phyloP scores from a whole-genome alignment of 106 monocot species.

The Posidonia australis region DNA sequence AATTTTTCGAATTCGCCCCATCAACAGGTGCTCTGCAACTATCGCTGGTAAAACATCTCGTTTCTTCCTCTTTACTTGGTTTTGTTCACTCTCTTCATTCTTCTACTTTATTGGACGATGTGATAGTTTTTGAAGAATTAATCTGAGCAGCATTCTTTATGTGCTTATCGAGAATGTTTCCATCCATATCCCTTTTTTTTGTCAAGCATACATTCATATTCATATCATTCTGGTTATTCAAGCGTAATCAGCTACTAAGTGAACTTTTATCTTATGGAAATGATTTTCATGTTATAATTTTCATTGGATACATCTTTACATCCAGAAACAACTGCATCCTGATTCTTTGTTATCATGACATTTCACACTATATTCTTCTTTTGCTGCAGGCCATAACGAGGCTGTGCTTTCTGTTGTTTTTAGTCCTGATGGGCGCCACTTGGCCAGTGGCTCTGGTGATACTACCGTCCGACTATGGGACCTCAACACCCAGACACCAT shows the following conservation, averaged over 20 bases:
- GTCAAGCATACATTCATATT: no score
- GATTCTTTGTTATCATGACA: background rate
- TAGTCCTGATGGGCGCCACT: constrained; percentile 68
- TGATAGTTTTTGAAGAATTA: no score
- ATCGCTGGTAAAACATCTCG: constrained; percentile 50
- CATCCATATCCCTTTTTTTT: no score
- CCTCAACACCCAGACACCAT: constrained; percentile 85
- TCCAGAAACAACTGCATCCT: no score
- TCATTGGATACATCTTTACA: no score
- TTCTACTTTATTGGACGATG: background rate
- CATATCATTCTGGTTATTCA: no score
- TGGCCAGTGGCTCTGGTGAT: constrained; percentile 97
- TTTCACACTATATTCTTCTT: background rate
- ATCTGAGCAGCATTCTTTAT: no score
- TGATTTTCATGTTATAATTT: no score
- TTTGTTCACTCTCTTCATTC: background rate
- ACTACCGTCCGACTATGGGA: constrained; percentile 95
- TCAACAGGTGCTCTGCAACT: constrained; percentile 90
- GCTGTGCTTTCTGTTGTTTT: constrained; percentile 95
- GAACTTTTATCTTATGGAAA: no score
- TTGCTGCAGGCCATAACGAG: constrained; percentile 72
- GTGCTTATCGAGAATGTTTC: no score
- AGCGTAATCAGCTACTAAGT: no score
- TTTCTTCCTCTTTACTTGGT: no score
- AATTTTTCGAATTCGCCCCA: constrained; percentile 79